Percentiles rank a stretch among this genome's conserved stretches.
Evolutionary conservation across 2,329 filamentous ascomycete genomes (phyloP).

Genomic region (Beauveria pseudobassiana): DNA sequence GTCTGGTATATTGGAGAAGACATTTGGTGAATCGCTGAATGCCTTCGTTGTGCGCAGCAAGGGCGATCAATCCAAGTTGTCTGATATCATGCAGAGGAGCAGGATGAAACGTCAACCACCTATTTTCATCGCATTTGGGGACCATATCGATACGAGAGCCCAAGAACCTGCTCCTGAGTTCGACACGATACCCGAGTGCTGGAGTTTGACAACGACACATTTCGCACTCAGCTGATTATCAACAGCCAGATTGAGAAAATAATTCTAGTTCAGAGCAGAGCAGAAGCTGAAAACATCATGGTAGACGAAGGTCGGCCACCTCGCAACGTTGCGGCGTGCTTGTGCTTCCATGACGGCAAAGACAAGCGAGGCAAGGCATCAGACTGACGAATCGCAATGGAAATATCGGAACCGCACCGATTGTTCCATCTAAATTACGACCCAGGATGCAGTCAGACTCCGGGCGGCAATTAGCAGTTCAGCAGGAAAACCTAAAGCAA

Average conservation of each 20-base stretch:
- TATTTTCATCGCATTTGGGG: conserved; percentile 31
- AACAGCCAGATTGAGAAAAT: conserved; percentile 76
- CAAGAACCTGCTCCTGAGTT: conserved; percentile 67
- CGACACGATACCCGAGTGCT: conserved; percentile 70
- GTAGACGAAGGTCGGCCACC: conserved; percentile 50
- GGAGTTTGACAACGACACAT: conserved; percentile 71
- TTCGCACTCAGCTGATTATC: conserved; percentile 79
- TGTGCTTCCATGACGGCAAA: conserved; percentile 57
- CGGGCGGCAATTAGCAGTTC: conserved; percentile 54
- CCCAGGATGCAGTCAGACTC: conserved; percentile 77
- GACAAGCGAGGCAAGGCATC: conserved; percentile 46
- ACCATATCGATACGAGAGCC: conserved; percentile 26
- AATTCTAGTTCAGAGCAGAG: conserved; percentile 63
- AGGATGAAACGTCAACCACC: conserved; percentile 42
- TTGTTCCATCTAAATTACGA: conserved; percentile 39
- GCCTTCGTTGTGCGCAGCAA: conserved; percentile 78
- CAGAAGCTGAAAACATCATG: conserved; percentile 63
- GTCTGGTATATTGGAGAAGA: conserved; percentile 73
- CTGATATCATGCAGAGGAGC: conserved; percentile 53
- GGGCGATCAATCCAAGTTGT: conserved; percentile 64
- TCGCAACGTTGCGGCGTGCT: conserved; percentile 64
- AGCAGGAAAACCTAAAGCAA: conserved; percentile 42
- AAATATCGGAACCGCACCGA: conserved; percentile 33
- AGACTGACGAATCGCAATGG: conserved; percentile 42
- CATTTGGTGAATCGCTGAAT: conserved; percentile 61